A percentile compares a stretch with the other conserved stretches of the same genome.
Conservation (phyloP, 164 flowering plant genomes). For the Vitis riparia region DNA sequence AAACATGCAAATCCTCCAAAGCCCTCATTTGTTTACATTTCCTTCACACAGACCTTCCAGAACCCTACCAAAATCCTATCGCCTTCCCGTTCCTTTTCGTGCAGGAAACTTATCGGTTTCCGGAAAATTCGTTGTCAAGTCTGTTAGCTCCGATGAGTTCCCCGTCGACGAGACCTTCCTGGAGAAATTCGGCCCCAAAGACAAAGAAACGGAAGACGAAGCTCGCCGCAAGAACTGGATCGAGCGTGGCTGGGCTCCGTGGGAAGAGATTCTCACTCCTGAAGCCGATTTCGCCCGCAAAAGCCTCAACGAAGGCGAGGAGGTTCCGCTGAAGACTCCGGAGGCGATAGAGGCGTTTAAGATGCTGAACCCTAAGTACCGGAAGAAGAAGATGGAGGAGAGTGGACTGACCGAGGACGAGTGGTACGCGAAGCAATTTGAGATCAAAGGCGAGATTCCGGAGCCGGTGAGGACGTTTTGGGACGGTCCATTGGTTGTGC, state of each 20-base stretch:
- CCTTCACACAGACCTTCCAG: slow-evolving; percentile 28
- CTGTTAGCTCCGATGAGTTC: slow-evolving; percentile 67
- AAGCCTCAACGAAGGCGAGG: slow-evolving; percentile 88
- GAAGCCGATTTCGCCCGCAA: slow-evolving; percentile 87
- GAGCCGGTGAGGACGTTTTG: slow-evolving; percentile 70
- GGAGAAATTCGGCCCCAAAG: slow-evolving; percentile 51
- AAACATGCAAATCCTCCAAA: slow-evolving; percentile 41
- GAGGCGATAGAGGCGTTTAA: slow-evolving; percentile 89
- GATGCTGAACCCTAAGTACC: slow-evolving; percentile 68
- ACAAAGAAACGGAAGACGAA: slow-evolving; percentile 73
- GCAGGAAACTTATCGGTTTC: slow-evolving; percentile 7
- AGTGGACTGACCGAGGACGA: slow-evolving; percentile 84
- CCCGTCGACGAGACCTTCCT: slow-evolving; percentile 81
- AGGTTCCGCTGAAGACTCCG: slow-evolving; percentile 69
- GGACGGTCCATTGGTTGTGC: slow-evolving; percentile 66
- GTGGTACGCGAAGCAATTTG: slow-evolving; percentile 70
- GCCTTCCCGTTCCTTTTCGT: slow-evolving; percentile 1
- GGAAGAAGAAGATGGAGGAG: slow-evolving; percentile 72
- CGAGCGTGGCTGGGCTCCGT: slow-evolving; percentile 95
- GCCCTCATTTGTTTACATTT: slow-evolving; percentile 24
- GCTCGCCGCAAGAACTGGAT: slow-evolving; percentile 82
- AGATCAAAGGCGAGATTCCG: slow-evolving; percentile 73
- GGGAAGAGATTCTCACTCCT: slow-evolving; percentile 89
- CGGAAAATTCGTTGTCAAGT: slow-evolving; percentile 19
- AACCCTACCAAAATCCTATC: slow-evolving; percentile 6